These are phyloP conservation scores for Boletus reticuloceps DNA, from an alignment of 768 basidiomycete species.

Conservation along the genomic window DNA sequence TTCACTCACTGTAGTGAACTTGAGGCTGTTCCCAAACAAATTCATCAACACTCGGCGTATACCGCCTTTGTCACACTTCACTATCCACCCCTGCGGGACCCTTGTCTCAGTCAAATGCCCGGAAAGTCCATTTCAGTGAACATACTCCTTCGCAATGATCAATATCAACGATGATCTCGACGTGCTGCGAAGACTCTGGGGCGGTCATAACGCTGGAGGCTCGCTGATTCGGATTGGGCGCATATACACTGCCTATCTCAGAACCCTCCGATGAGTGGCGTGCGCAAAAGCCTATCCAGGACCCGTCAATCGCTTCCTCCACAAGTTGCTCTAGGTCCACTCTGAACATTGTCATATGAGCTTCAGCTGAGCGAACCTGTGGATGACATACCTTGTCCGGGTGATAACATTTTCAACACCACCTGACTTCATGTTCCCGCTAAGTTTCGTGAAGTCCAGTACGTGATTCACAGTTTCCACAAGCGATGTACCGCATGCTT, in stretches of 20 bases:
- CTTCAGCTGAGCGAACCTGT: background rate
- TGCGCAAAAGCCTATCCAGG: constrained; percentile 90
- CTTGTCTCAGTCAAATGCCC: constrained; percentile 3
- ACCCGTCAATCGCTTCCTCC: constrained; percentile 89
- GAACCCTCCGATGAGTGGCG: constrained; percentile 68
- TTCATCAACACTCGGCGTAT: constrained; percentile 93
- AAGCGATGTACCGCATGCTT: constrained; percentile 92
- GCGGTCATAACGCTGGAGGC: constrained; percentile 39
- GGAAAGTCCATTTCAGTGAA: constrained; percentile 1
- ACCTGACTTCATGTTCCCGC: constrained; percentile 77
- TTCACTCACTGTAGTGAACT: constrained; percentile 75
- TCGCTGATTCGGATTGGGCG: constrained; percentile 57
- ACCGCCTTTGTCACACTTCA: constrained; percentile 90
- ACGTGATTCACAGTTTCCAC: constrained; percentile 98
- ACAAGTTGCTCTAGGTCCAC: constrained; percentile 80
- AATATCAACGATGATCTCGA: constrained; percentile 89
- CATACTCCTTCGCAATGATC: constrained; percentile 66
- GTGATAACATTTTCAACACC: constrained; percentile 76
- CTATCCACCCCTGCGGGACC: constrained; percentile 67
- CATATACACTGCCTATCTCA: constrained; percentile 92
- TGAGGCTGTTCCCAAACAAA: constrained; percentile 88
- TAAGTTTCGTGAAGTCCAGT: constrained; percentile 92
- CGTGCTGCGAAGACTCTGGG: constrained; percentile 41
- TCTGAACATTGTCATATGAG: constrained; percentile 23
- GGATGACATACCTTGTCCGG: constrained; percentile 52